Evolutionary conservation across 495 filamentous ascomycete species (phyloP), one percentile per base, ranked within the genome.

Genomic region (Penicillium nucicola): DNA sequence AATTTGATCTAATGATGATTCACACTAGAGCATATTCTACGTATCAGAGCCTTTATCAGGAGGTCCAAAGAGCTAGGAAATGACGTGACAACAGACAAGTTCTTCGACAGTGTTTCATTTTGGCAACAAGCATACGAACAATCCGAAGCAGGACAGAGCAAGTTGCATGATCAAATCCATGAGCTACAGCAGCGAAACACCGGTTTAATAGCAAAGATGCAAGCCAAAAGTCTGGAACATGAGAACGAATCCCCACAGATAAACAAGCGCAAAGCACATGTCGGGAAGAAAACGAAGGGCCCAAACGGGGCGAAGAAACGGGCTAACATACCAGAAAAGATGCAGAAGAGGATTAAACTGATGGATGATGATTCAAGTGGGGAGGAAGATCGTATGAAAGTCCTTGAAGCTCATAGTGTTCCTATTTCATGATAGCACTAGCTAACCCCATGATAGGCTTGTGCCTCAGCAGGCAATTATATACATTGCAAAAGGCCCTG

Each of bases 101-200:
- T 68, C 55, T 66, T 79, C 41, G 77, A 81, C 53, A 76, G 73
- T 38, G 60, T 69, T 13, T 53, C 64, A 11, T 78, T 78, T 65
- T 81, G 78, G 78, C 71, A 75, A 50, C 58, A 67, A 31, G 74
- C 76, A n/a, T 78, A 72, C 40, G 61, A 67, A 36, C 66, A 64
- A 28, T 71, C 76, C 10, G 68, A 77, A 52, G 61, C 57, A 12
- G 74, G 74, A 36, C 74, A 78, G 41, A 71, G 56, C 36, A 71
- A 63, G 39, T 55, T 81, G 2, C 61, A 67, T 23, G 69, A 78
- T 37, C 68, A 60, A 4, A 55, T 78, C 3, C 70, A 64, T 42
- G 69, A 71, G 35, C 54, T 78, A 13, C 66, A 80, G 39, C 66
- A 72, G 38, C 55, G 57, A 1, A 70, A 65, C 34, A 53, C 65